These are phyloP conservation scores for Aspergillus sclerotiicarbonarius DNA, from an alignment of 495 filamentous ascomycete genomes.

Conservation along the genomic window DNA sequence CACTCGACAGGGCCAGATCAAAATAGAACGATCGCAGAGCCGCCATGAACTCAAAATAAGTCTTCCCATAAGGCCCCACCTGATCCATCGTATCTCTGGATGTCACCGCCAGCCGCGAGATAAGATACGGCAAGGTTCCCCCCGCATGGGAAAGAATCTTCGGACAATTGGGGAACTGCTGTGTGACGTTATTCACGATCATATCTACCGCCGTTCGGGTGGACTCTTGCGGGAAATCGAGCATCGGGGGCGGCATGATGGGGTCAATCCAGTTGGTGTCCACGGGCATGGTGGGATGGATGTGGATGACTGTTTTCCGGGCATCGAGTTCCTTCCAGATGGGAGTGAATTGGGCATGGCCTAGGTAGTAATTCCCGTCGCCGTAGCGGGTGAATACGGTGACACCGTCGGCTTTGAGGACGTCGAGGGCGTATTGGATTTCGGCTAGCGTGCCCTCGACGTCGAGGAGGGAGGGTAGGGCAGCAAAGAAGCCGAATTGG, in stretches of 20 bases:
- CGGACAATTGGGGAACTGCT: constrained; percentile 32
- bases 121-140: constrained; percentile 46
- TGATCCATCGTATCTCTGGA: constrained; percentile 18
- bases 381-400: constrained; percentile 52
- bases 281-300: constrained; percentile 47
- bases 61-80: constrained; percentile 27
- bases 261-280: constrained; percentile 23
- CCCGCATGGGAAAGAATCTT: constrained; percentile 53
- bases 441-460: constrained; percentile 35
- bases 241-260: not conserved
- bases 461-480: constrained; percentile 42
- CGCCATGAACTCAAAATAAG: constrained; percentile 25
- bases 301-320: constrained; percentile 43
- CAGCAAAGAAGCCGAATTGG: constrained; percentile 47
- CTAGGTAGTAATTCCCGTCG: constrained; percentile 41
- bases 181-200: constrained; percentile 1
- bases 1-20: constrained; percentile 31
- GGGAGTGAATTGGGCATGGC: constrained; percentile 37
- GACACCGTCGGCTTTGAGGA: constrained; percentile 50
- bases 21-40: constrained; percentile 39
- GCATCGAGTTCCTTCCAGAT: constrained; percentile 46
- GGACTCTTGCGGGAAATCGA: constrained; percentile 2
- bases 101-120: constrained; percentile 21
- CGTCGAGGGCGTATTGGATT: constrained; percentile 46
- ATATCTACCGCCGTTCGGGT: constrained; percentile 4